phyloP scores from a whole-genome alignment of 805 yeast species.

The Pichia insulana region DNA sequence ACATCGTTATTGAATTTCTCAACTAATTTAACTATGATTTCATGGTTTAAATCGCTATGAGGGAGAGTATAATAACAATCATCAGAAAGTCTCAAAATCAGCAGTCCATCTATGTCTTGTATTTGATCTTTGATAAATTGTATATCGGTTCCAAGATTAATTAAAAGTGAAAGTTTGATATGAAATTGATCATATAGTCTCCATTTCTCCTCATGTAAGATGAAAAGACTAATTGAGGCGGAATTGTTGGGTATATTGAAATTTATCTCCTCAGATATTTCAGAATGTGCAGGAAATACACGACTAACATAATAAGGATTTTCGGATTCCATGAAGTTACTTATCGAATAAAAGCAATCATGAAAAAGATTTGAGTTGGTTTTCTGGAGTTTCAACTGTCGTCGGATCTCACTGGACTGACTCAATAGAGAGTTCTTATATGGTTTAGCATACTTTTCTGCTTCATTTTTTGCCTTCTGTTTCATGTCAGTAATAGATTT shows the following conservation, averaged over 20 bases:
- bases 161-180: constrained; percentile 23
- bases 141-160: constrained; percentile 26
- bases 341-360: constrained; percentile 31
- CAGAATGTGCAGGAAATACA: constrained; percentile 19
- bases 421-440: not conserved
- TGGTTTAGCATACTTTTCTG: not conserved
- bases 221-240: constrained; percentile 19
- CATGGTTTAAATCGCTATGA: constrained; percentile 9
- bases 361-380: constrained; percentile 23
- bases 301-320: constrained; percentile 31
- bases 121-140: constrained; percentile 15
- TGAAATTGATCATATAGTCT: constrained; percentile 18
- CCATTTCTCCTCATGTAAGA: constrained; percentile 18
- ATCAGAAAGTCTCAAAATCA: constrained; percentile 23
- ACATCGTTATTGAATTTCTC: constrained; percentile 4
- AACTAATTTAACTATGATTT: constrained; percentile 10
- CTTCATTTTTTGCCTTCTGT: not conserved
- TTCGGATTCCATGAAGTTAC: constrained; percentile 18
- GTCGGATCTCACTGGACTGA: constrained; percentile 10
- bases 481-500: constrained; percentile 4
- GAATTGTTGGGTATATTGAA: constrained; percentile 17
- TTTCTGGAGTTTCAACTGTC: constrained; percentile 24
- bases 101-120: constrained; percentile 17
- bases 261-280: constrained; percentile 20
- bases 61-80: constrained; percentile 27